These are phyloP conservation scores for Penicillium angulare DNA, from an alignment of 495 filamentous ascomycete genomes.

Conservation along the genomic window DNA sequence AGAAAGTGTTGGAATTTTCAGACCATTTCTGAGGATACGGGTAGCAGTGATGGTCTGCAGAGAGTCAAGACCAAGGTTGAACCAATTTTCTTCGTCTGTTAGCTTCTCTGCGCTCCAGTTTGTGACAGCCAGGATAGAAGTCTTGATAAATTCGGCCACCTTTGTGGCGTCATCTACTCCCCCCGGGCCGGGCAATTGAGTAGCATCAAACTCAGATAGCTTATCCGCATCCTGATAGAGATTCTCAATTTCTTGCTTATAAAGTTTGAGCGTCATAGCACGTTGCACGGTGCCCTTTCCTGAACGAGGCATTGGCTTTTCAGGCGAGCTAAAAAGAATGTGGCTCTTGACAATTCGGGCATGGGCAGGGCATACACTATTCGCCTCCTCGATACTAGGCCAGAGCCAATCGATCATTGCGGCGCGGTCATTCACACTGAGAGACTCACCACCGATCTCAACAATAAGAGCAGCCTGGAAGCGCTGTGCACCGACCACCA, in stretches of 20 bases:
- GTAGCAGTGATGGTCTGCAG: constrained; percentile 36
- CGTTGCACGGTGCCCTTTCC: constrained; percentile 33
- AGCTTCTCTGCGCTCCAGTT: constrained; percentile 15
- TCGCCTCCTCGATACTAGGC: constrained; percentile 49
- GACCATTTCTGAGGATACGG: constrained; percentile 7
- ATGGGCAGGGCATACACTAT: constrained; percentile 37
- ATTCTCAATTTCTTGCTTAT: constrained; percentile 22
- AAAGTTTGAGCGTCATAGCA: constrained; percentile 15
- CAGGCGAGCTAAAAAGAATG: constrained; percentile 33
- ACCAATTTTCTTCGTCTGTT: constrained; percentile 28
- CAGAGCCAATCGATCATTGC: constrained; percentile 37
- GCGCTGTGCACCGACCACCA: constrained; percentile 34
- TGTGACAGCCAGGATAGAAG: constrained; percentile 7
- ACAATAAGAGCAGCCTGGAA: constrained; percentile 36
- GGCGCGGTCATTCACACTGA: constrained; percentile 14
- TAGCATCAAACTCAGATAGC: constrained; percentile 5
- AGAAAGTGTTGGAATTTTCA: constrained; percentile 9
- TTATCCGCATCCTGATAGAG: constrained; percentile 26
- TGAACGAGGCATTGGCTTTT: constrained; percentile 12
- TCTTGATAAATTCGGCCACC: constrained; percentile 10
- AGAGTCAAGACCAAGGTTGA: constrained; percentile 51
- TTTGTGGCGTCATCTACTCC: constrained; percentile 1
- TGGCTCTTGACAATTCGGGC: constrained; percentile 39
- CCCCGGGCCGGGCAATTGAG: not conserved
- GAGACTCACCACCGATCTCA: constrained; percentile 21